Percentiles rank a stretch among this genome's conserved stretches.
Conservation (phyloP, 1,284 basidiomycete species). For the Microbotryum lychnidis-dioicae region DNA sequence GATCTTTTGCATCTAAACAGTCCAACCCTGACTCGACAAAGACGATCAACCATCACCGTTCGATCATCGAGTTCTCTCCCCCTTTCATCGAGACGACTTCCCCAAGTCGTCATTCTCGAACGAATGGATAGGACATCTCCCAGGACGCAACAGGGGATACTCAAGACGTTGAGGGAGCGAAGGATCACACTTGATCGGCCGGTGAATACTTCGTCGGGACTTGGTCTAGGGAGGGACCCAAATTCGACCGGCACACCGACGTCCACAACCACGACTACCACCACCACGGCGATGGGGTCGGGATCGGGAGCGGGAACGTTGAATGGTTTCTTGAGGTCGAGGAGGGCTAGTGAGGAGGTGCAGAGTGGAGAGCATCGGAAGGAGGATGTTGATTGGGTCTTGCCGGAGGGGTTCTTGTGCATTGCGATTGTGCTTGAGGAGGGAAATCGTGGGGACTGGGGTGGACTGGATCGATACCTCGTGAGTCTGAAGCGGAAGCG, state of each 20-base stretch:
- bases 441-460: conserved; percentile 11
- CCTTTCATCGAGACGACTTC: conserved; percentile 31
- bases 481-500: not conserved
- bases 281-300: conserved; percentile 27
- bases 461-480: conserved; percentile 5
- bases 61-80: no score
- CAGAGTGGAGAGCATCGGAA: not conserved
- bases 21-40: no score
- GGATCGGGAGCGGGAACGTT: conserved; percentile 13
- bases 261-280: not conserved
- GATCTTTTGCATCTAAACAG: no score
- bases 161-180: conserved; percentile 50
- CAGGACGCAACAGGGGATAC: conserved; percentile 54
- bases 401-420: conserved; percentile 59
- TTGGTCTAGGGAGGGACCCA: no score
- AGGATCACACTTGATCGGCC: conserved; percentile 47
- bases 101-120: conserved; percentile 58
- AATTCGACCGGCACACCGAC: no score
- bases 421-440: conserved; percentile 60
- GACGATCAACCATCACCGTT: no score
- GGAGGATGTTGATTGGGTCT: conserved; percentile 46
- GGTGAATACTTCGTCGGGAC: no score
- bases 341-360: not conserved
- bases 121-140: conserved; percentile 55
- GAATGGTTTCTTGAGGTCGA: conserved; percentile 2